Percentiles rank a stretch among this genome's conserved stretches.
These are phyloP conservation scores for Amaranthus cruentus DNA, from an alignment of 148 eudicot genomes.

Conservation along the genomic window DNA sequence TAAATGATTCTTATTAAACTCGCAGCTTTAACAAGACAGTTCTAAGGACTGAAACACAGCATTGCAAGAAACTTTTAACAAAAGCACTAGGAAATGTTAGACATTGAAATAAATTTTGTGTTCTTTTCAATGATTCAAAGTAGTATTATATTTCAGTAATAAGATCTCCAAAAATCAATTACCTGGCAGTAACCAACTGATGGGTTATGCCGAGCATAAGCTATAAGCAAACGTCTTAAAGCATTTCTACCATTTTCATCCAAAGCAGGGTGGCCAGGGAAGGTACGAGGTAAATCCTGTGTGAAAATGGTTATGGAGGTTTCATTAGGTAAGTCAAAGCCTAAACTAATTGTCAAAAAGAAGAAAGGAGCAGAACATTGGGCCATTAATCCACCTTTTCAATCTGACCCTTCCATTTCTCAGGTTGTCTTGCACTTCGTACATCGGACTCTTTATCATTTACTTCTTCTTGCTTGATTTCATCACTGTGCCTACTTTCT, in stretches of 20 bases:
- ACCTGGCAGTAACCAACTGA: slow-evolving; percentile 99
- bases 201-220: slow-evolving; percentile 98
- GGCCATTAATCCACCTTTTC: slow-evolving; percentile 62
- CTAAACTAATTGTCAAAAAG: neutral
- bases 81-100: slow-evolving; percentile 1
- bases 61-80: neutral
- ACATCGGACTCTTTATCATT: slow-evolving; percentile 30
- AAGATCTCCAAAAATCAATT: slow-evolving; percentile 13
- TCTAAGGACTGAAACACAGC: neutral
- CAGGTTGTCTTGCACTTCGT: slow-evolving; percentile 38
- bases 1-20: no score
- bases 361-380: neutral
- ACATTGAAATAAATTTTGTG: neutral
- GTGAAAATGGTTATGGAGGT: slow-evolving; percentile 10
- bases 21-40: neutral
- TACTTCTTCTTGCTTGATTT: slow-evolving; percentile 31
- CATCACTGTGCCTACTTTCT: slow-evolving; percentile 32
- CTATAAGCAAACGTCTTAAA: slow-evolving; percentile 89
- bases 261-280: slow-evolving; percentile 97
- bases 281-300: slow-evolving; percentile 97
- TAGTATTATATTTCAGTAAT: neutral
- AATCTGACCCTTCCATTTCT: slow-evolving; percentile 93
- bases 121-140: neutral
- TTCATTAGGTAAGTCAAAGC: slow-evolving; percentile 8
- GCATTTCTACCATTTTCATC: slow-evolving; percentile 98